Evolutionary conservation across 23 red algal genomes (phyloP).

Genomic region (Rhodosorus marinus): DNA sequence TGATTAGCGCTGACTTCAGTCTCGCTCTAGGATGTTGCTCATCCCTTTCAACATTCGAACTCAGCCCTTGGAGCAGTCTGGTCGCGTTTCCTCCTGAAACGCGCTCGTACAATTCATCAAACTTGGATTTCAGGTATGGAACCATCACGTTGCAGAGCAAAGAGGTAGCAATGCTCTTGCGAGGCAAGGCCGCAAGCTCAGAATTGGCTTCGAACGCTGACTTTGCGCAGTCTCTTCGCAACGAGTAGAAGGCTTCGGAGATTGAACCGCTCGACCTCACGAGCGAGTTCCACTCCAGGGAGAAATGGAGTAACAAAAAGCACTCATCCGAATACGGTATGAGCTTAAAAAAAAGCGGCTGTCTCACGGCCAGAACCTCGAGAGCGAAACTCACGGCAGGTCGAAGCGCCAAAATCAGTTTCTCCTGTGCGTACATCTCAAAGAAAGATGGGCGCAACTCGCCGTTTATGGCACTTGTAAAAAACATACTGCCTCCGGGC

Average conservation of each 20-base stretch:
- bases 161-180: not conserved
- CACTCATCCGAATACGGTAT: not conserved
- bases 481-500: no score
- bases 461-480: not conserved
- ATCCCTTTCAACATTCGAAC: not conserved
- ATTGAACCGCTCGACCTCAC: not conserved
- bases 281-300: not conserved
- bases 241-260: not conserved
- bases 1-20: not conserved
- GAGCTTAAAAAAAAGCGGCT: not conserved
- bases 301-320: not conserved
- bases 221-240: not conserved
- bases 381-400: not conserved
- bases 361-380: not conserved
- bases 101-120: not conserved
- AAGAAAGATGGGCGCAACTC: not conserved
- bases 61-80: not conserved
- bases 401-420: not conserved
- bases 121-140: not conserved
- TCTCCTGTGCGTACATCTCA: not conserved
- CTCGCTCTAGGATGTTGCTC: no score
- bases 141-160: not conserved
- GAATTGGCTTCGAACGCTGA: not conserved
- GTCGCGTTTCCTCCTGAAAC: not conserved
- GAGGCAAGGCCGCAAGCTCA: not conserved